Evolutionary conservation across 1,284 basidiomycete genomes (phyloP).

Genomic region (Rhizopogon parksii): DNA sequence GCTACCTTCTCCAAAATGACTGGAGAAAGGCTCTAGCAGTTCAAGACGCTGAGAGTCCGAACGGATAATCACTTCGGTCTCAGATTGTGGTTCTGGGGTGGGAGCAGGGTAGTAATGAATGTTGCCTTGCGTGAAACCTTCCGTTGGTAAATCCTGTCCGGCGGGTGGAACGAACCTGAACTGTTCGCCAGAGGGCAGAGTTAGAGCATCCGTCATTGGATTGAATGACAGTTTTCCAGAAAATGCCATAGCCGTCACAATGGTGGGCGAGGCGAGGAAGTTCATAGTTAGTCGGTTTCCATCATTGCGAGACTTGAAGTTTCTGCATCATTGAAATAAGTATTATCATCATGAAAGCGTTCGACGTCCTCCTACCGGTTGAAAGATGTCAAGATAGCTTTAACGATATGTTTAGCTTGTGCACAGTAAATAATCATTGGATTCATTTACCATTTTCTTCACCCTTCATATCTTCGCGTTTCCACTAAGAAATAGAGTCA

Average conservation of each 20-base stretch:
- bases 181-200: conserved; percentile 62
- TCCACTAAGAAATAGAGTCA: conserved; percentile 58
- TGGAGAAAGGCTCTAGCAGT: conserved; percentile 79
- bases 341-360: not conserved
- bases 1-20: conserved; percentile 58
- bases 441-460: conserved; percentile 81
- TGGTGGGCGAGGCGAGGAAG: conserved; percentile 94
- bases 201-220: conserved; percentile 79
- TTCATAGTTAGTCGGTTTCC: conserved; percentile 97
- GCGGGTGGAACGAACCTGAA: conserved; percentile 87
- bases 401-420: not conserved
- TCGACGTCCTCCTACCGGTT: conserved; percentile 56
- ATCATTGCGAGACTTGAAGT: conserved; percentile 98
- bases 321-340: conserved; percentile 32
- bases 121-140: conserved; percentile 82
- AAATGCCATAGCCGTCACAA: conserved; percentile 97
- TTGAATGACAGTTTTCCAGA: conserved; percentile 95
- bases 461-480: conserved; percentile 82
- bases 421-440: conserved; percentile 1
- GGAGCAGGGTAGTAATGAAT: conserved; percentile 74
- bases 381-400: conserved; percentile 95
- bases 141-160: conserved; percentile 78
- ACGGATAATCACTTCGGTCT: conserved; percentile 75
- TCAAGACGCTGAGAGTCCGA: conserved; percentile 84
- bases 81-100: conserved; percentile 69